These are phyloP conservation scores for Bipolaris zeicola DNA, from an alignment of 2,329 filamentous ascomycete genomes.

Conservation along the genomic window DNA sequence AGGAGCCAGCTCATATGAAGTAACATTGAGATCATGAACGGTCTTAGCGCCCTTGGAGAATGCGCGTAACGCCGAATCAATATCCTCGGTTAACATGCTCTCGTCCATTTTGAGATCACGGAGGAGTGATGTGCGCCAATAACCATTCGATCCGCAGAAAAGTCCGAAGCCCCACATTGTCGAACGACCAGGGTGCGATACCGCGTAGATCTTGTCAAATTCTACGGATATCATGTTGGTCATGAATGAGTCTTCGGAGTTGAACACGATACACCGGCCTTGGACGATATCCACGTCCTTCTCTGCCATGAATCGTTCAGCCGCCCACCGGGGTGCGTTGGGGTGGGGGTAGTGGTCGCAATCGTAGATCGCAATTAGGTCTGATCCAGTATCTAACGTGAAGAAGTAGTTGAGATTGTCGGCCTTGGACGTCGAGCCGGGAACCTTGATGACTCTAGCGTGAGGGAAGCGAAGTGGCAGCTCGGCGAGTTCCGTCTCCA, in stretches of 20 bases:
- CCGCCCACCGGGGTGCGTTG: conserved; percentile 56
- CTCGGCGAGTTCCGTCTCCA: conserved; percentile 51
- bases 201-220: conserved; percentile 60
- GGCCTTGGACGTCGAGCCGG: conserved; percentile 56
- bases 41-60: conserved; percentile 52
- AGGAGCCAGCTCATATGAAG: conserved; percentile 57
- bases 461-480: conserved; percentile 49
- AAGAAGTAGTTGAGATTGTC: conserved; percentile 59
- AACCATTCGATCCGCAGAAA: conserved; percentile 58
- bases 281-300: conserved; percentile 55
- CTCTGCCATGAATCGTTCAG: conserved; percentile 54
- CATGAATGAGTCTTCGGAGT: conserved; percentile 52
- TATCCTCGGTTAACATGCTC: conserved; percentile 58
- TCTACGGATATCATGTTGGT: conserved; percentile 57
- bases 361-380: conserved; percentile 57
- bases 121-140: conserved; percentile 54
- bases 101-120: conserved; percentile 57
- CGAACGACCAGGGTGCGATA: conserved; percentile 56
- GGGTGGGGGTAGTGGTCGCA: conserved; percentile 59
- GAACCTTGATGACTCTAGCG: conserved; percentile 55
- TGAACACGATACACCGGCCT: conserved; percentile 57
- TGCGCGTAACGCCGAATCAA: conserved; percentile 56
- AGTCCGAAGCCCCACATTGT: conserved; percentile 56
- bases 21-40: conserved; percentile 57
- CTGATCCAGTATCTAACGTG: conserved; percentile 51